A percentile compares a stretch with the other conserved stretches of the same genome.
Conservation (phyloP, 2,329 filamentous ascomycete genomes). For the Verticillium albo-atrum region DNA sequence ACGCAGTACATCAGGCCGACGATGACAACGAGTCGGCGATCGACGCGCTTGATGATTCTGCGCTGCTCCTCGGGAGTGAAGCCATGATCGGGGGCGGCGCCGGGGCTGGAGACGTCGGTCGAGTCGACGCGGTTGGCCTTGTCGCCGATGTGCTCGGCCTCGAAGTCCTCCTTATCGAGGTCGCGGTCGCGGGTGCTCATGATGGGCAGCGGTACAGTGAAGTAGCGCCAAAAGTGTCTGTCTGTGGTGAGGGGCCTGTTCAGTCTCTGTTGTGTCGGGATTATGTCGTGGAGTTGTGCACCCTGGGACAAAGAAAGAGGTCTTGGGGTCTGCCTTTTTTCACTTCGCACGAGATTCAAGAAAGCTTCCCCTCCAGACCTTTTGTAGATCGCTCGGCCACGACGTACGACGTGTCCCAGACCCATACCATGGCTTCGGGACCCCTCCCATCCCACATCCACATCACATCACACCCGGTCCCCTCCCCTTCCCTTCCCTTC, state of each 20-base stretch:
- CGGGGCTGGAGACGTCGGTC: neutral
- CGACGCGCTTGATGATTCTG: slow-evolving; percentile 65
- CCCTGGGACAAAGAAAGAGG: neutral
- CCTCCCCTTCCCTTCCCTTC: neutral
- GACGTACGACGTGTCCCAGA: neutral
- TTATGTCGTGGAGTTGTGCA: neutral
- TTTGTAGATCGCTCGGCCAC: slow-evolving; percentile 3
- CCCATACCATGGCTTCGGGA: neutral
- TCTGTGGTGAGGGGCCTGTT: neutral
- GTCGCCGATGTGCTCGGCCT: slow-evolving; percentile 6
- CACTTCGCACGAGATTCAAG: neutral
- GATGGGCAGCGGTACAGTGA: neutral
- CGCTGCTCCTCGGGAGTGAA: slow-evolving; percentile 60
- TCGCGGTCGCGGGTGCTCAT: neutral
- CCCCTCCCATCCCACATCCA: neutral
- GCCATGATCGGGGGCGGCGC: slow-evolving; percentile 26
- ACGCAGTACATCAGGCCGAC: slow-evolving; percentile 68
- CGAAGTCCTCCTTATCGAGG: slow-evolving; percentile 13
- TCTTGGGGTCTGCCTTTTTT: neutral
- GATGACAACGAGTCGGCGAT: slow-evolving; percentile 58
- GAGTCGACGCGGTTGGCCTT: slow-evolving; percentile 5
- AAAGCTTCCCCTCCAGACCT: neutral
- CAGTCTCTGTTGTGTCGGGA: neutral
- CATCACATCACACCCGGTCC: neutral
- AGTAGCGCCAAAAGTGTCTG: neutral